Evolutionary conservation across 345 rosid species (phyloP), one percentile per base, ranked within the genome.

Genomic region (Barbarea vulgaris): DNA sequence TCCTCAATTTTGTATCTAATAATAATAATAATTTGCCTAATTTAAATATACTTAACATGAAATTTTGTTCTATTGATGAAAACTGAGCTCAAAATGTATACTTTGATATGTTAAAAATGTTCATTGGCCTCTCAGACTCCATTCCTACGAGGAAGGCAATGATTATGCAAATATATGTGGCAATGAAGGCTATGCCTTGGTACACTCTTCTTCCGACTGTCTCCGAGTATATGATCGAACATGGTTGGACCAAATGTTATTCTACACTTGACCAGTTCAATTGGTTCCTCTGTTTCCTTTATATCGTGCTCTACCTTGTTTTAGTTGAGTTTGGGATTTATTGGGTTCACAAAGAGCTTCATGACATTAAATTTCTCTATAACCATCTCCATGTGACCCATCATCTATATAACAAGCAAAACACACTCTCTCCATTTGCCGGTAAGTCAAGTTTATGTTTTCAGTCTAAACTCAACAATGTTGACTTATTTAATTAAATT

Each of bases 331-430:
- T 95, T 78, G 88, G 86, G 54, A 82, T 92, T 56, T 90, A 95
- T 68, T 95, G 96, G 96, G 85, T 89, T 94, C 97, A 95, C 39
- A 79, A 88, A 74, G 87, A 84, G 84, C 75, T 90, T 74, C 97
- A 95, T 71, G 97, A 95, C 82, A 87, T 87, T 31, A 92, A 90
- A 52, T 91, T 72, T 94, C 79, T 95, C 9, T 95, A 95, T 84
- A 92, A 89, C 64, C 80, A 88, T 70, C 84, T 95, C 63, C 97
- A 90, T 73, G 91, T 87, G 9, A 84, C 89, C 6, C 97, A 95
- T 63, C 99, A 92, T 61, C 86, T 87, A 70, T 95, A 87, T 85
- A 95, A 92, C 84, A 95, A 92, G 87, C 93, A 92, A 81, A 92
- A 89, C 61, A 95, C 93, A 50, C 91, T 92, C 19, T 95, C 97